Evolutionary conservation across 1,139 yeast genomes (phyloP).

Genomic region (Taphrina communis): DNA sequence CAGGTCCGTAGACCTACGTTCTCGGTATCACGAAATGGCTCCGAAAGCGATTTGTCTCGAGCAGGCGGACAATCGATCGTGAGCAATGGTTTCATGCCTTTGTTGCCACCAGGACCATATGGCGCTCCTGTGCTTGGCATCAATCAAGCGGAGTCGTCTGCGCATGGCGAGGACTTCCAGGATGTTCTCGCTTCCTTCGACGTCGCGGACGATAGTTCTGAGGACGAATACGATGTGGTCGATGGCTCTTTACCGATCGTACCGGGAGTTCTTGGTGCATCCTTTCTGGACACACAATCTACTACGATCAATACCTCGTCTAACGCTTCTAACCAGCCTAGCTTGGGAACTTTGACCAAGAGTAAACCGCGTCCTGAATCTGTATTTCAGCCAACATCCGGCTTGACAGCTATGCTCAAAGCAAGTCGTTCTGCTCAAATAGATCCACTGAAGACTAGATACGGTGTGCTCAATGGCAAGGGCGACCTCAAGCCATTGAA

Average conservation of each 20-base stretch:
- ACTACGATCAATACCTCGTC: background rate
- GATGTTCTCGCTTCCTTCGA: slow-evolving; percentile 17
- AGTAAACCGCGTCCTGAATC: slow-evolving; percentile 29
- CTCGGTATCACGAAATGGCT: slow-evolving; percentile 17
- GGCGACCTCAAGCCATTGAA: slow-evolving; percentile 52
- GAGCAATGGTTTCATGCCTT: slow-evolving; percentile 22
- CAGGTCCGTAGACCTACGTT: slow-evolving; percentile 16
- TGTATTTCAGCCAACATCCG: slow-evolving; percentile 36
- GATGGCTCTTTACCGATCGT: slow-evolving; percentile 5
- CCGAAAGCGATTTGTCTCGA: slow-evolving; percentile 25
- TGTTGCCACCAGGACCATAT: background rate
- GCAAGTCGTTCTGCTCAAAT: slow-evolving; percentile 46
- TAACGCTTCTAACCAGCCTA: background rate
- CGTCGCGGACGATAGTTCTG: slow-evolving; percentile 25
- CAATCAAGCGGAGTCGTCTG: background rate
- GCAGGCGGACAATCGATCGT: slow-evolving; percentile 27
- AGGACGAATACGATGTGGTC: slow-evolving; percentile 20
- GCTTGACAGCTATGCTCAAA: slow-evolving; percentile 44
- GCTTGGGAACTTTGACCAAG: slow-evolving; percentile 6
- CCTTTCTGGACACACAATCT: slow-evolving; percentile 4
- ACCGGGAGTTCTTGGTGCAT: background rate
- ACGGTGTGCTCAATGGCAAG: slow-evolving; percentile 54
- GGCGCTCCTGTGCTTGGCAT: slow-evolving; percentile 10
- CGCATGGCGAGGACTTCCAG: background rate
- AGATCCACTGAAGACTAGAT: slow-evolving; percentile 55